Evolutionary conservation across 2,329 filamentous ascomycete species (phyloP), one percentile per base, ranked within the genome.

Genomic region (Fonsecaea nubica): DNA sequence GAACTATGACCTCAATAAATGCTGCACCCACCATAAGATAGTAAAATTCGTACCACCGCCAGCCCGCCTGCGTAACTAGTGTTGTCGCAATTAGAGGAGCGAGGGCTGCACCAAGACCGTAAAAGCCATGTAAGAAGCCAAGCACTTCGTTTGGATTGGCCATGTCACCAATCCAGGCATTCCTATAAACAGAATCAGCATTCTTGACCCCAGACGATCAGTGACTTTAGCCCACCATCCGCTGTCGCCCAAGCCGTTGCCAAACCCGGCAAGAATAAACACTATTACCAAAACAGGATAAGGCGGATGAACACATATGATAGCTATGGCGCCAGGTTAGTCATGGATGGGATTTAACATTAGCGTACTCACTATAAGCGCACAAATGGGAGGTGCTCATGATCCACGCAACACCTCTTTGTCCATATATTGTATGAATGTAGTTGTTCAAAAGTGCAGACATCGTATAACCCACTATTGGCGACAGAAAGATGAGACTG

Each of bases 51-150:
- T 89, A 91, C 90, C 90, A 93, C 1, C 79, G 80, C 65, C 88
- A 75, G 48, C 60, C 59, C 10, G 60, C 68, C 61, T 68, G 50
- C 4, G 79, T 72, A 0, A 79, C 85, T 84, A 93, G 86, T 12
- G 85, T 84, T 0, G 91, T 92, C 1, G 90, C 90, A 64, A 92
- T 83, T 1, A 92, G 77, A 0, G 91, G 90, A 1, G 84, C 81
- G 89, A 76, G 92, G 89, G 40, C 93, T 77, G 67, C 92, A 82
- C 2, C 91, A 89, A 1, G 92, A 82, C 1, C 92, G 79, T 75
- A 93, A 87, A 75, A 93, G 92, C 8, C 90, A 85, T 68, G 87
- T 85, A 25, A 86, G 83, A 88, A 94, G 90, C 72, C 89, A 89
- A 35, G 91, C 9, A 93, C 80, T 74, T 92, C 88, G 75, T 93